Evolutionary conservation across 2,329 filamentous ascomycete species (phyloP), one percentile per base, ranked within the genome.

Genomic region (Beauveria scarabaeidicola): DNA sequence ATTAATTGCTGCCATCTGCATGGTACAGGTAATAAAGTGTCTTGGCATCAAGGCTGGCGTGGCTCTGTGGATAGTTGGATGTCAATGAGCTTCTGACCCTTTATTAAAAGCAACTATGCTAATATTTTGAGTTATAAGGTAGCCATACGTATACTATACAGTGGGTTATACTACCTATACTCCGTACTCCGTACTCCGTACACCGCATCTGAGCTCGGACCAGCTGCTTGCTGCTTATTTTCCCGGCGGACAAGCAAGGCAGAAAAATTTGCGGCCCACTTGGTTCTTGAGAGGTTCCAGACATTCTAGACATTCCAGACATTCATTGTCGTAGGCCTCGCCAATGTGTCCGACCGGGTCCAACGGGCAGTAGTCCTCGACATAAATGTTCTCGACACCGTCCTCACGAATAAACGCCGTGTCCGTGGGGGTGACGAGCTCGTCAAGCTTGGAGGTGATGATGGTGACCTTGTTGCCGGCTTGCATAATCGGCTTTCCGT

Each of bases 341-440:
- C 62, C 62, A 48, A 62, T 59, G 54, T 64, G 63, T 17, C 63
- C 63, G 38, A 62, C 63, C 9, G 53, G 53, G 48, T 65, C 63
- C 3, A 61, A 52, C 5, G 57, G 62, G 58, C 63, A 65, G 46
- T 56, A 59, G 48, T 65, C 63, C 54, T 65, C 62, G 13, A 65
- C 52, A 40, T 61, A 53, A 25, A 65, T 58, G 58, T 64, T 65
- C 32, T 59, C n/a, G 29, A 64, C 63, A 15, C 63, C 63, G 8
- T 47, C 29, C 23, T 65, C 62, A 1, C 61, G 40, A 27, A 65
- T 43, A 11, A 58, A 54, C 25, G 61, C 58, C 29, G 56, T 58
- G 2, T 11, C 43, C 2, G 59, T 32, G 10, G 63, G 63, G 1
- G 62, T 62, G 29, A 65, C 61, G 23, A 65, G 61, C 29, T 63